Percentiles rank a stretch among this genome's conserved stretches.
phyloP scores from a whole-genome alignment of 352 stramenopile species.

The Pythium rhizo-oryzae region DNA sequence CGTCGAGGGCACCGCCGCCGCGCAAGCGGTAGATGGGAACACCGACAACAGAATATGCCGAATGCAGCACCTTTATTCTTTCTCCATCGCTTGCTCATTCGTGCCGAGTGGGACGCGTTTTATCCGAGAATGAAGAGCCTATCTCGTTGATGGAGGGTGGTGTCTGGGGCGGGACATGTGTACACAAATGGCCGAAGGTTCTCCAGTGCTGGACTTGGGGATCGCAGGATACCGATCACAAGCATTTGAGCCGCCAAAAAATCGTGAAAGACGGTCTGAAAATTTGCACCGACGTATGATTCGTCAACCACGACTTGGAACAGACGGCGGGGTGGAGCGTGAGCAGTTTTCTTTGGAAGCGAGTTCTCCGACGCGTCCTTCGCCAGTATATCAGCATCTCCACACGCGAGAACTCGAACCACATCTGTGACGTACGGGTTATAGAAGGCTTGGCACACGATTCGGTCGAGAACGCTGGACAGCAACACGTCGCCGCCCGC shows the following conservation, averaged over 20 bases:
- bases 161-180: conserved; percentile 53
- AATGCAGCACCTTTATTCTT: neutral
- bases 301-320: conserved; percentile 46
- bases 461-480: conserved; percentile 57
- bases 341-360: neutral
- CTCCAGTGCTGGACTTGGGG: conserved; percentile 40
- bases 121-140: conserved; percentile 57
- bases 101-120: neutral
- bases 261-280: conserved; percentile 50
- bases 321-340: conserved; percentile 23
- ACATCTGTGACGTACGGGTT: conserved; percentile 79
- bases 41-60: neutral
- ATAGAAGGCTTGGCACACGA: conserved; percentile 79
- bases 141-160: conserved; percentile 53
- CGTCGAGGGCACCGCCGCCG: conserved; percentile 29
- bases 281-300: conserved; percentile 40
- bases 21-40: conserved; percentile 25
- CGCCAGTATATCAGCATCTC: conserved; percentile 18
- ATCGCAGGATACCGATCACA: conserved; percentile 51
- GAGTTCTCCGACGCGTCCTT: neutral
- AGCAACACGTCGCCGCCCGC: conserved; percentile 60
- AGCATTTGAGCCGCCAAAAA: conserved; percentile 48
- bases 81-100: neutral
- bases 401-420: conserved; percentile 49
- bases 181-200: conserved; percentile 71